phyloP scores from a whole-genome alignment of 2,329 filamentous ascomycete species.

The Fusarium temperatum region DNA sequence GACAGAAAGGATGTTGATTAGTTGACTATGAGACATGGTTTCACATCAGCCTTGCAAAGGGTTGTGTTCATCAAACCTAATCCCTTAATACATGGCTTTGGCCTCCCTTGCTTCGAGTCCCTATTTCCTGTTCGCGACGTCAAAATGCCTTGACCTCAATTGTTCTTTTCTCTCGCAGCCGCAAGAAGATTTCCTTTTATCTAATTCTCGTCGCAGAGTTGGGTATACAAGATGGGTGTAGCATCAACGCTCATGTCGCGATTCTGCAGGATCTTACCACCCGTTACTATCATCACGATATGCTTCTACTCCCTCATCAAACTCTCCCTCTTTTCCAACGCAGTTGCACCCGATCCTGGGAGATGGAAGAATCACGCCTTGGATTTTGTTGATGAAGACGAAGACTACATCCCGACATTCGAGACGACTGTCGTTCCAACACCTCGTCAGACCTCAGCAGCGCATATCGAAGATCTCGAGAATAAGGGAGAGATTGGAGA shows the following conservation, averaged over 20 bases:
- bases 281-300: background rate
- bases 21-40: background rate
- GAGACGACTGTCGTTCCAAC: background rate
- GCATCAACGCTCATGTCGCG: background rate
- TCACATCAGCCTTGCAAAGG: slow-evolving; percentile 8
- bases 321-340: background rate
- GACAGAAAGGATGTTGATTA: background rate
- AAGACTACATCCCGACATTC: background rate
- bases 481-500: background rate
- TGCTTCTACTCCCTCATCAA: background rate
- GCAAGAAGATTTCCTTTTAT: rapidly evolving
- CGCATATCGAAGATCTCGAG: slow-evolving; percentile 1
- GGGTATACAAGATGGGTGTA: background rate
- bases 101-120: background rate
- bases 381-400: background rate
- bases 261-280: background rate
- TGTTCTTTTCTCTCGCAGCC: rapidly evolving
- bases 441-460: background rate
- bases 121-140: background rate
- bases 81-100: background rate
- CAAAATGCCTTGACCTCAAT: background rate
- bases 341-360: background rate
- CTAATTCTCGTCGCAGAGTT: background rate
- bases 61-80: background rate
- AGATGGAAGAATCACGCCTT: background rate